Conservation (phyloP, 441 rosid genomes). For the Capsella rubella region DNA sequence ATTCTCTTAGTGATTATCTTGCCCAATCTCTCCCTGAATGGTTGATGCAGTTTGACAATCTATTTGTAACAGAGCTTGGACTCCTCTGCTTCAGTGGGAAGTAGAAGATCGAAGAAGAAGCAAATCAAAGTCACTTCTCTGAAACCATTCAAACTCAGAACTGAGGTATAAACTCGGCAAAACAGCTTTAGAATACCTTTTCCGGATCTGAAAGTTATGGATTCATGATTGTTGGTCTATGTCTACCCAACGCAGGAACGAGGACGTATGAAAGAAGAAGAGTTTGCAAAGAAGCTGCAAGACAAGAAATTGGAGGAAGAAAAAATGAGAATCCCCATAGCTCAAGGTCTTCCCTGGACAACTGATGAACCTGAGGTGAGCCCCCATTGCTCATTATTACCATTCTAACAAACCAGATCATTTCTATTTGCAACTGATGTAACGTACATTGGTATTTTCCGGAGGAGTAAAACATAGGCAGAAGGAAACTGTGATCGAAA, state of each 20-base stretch:
- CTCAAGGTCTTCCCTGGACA: conserved; percentile 97
- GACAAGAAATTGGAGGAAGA: conserved; percentile 73
- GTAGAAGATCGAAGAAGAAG: conserved; percentile 71
- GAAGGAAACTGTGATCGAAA: neutral
- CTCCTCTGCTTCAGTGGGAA: conserved; percentile 60
- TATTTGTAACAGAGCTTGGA: conserved; percentile 63
- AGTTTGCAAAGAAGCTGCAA: conserved; percentile 73
- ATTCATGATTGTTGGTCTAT: conserved; percentile 12
- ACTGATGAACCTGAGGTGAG: conserved; percentile 95
- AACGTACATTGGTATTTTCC: neutral
- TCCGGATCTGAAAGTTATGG: neutral
- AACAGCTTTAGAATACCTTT: neutral
- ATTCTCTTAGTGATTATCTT: neutral
- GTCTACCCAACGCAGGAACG: conserved; percentile 67
- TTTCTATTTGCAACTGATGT: neutral
- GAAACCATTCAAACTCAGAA: conserved; percentile 83
- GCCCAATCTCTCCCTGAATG: neutral
- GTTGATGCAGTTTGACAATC: conserved; percentile 35
- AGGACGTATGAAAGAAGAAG: conserved; percentile 85
- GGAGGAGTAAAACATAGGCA: neutral
- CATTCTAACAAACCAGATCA: neutral
- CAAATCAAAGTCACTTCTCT: conserved; percentile 63
- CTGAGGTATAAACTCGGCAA: conserved; percentile 61
- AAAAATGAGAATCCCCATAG: conserved; percentile 70
- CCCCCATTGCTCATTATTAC: neutral